Conservation (phyloP, 179 eudicot genomes). For the Beta corolliflora region DNA sequence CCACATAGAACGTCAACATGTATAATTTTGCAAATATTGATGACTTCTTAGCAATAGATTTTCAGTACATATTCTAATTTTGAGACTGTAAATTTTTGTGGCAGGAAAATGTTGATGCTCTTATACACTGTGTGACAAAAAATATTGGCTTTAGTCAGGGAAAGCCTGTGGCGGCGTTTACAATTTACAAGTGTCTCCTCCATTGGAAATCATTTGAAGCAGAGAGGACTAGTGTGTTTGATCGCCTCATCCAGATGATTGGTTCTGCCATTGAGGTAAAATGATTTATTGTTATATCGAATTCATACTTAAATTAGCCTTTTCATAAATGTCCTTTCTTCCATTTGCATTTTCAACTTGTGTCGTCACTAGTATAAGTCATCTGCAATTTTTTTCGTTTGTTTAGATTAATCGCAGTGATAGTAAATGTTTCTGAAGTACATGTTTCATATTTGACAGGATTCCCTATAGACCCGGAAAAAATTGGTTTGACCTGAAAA, state of each 20-base stretch:
- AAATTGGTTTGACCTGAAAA: too few relatives aligned
- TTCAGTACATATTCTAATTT: neutral
- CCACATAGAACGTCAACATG: slow-evolving; percentile 64
- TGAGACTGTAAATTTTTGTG: slow-evolving; percentile 5
- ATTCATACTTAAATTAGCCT: neutral
- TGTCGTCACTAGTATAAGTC: neutral
- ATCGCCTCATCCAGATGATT: slow-evolving; percentile 83
- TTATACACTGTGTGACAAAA: slow-evolving; percentile 61
- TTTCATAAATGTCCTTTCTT: neutral
- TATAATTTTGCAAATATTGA: slow-evolving; percentile 26
- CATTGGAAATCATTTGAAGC: slow-evolving; percentile 91
- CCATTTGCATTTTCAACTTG: neutral
- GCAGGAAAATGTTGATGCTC: slow-evolving; percentile 74
- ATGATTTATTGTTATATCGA: slow-evolving; percentile 2
- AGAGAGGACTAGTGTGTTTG: slow-evolving; percentile 88
- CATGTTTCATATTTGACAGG: too few relatives aligned
- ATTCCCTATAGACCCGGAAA: too few relatives aligned
- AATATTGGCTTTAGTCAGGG: slow-evolving; percentile 90
- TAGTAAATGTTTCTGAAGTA: too few relatives aligned
- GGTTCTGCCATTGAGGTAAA: slow-evolving; percentile 85
- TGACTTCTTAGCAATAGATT: neutral
- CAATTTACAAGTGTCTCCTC: slow-evolving; percentile 87
- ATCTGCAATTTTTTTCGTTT: neutral
- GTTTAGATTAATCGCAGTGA: too few relatives aligned
- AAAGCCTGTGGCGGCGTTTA: slow-evolving; percentile 90